These are phyloP conservation scores for Fusarium tricinctum DNA, from an alignment of 2,329 filamentous ascomycete genomes.

Conservation along the genomic window DNA sequence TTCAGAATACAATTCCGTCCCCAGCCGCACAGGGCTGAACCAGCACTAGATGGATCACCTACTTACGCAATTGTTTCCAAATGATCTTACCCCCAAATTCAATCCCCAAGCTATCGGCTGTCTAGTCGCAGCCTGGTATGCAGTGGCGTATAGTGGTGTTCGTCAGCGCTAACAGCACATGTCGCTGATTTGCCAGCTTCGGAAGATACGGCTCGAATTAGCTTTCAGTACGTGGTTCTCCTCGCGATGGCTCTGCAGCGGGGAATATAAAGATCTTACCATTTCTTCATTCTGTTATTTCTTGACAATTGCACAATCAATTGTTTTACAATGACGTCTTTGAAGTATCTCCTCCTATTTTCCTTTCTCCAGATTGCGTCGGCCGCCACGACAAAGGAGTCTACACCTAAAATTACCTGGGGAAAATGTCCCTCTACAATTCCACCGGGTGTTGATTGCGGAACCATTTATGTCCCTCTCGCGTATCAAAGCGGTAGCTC, in stretches of 20 bases:
- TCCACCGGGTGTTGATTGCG: slow-evolving; percentile 39
- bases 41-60: background rate
- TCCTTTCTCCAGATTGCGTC: slow-evolving; percentile 2
- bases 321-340: slow-evolving; percentile 1
- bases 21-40: background rate
- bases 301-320: background rate
- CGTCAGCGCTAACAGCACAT: slow-evolving; percentile 25
- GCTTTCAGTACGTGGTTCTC: slow-evolving; percentile 13
- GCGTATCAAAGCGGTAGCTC: slow-evolving; percentile 37
- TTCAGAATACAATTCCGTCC: background rate
- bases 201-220: slow-evolving; percentile 27
- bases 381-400: slow-evolving; percentile 1
- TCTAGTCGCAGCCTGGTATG: background rate
- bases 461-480: slow-evolving; percentile 36
- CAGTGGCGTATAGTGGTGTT: slow-evolving; percentile 18
- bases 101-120: background rate
- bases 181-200: background rate
- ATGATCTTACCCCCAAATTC: background rate
- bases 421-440: slow-evolving; percentile 20
- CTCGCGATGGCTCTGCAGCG: background rate
- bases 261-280: slow-evolving; percentile 15
- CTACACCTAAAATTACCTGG: slow-evolving; percentile 18
- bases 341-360: background rate
- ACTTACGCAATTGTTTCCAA: background rate
- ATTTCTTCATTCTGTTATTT: background rate